Base-by-base conservation (phyloP, 148 eudicot species). In the Talinum fruticosum region DNA sequence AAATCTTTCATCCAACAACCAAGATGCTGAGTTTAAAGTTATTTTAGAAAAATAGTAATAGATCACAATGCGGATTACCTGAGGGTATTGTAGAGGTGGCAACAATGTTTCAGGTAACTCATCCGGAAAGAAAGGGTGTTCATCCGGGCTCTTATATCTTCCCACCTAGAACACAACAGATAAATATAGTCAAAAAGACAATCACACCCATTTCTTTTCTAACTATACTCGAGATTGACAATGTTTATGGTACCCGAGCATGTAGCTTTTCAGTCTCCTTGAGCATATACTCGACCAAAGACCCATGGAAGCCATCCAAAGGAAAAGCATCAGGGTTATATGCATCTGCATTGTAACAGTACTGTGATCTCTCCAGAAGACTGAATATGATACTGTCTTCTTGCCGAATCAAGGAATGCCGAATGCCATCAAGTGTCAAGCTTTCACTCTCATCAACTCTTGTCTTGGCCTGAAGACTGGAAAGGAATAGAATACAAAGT, bases 301-400 rank as follows among this genome's bases (percentile, higher is more conserved):
- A 93, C 8, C 94, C 94, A 38, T 80, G 70, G 72, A 89, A 93
- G 4, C 92, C 97, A 73, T 91, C 88, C 84, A 89, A 77, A 53
- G 83, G 84, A 71, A 95, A 91, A 66, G 91, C 90, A 79, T 90
- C 82, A 45, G 94, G 93, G 71, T 96, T 87, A 80, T 96, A 93
- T 24, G 97, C 84, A 65, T 88, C 93, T 5, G 83, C 82, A 82
- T 96, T 96, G 86, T 78, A 93, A 82, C 97, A 88, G 79, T 88
- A 96, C 62, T 93, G 97, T 72, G 99, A 90, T 83, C 99, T 91
- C 86, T 96, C 99, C 73, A 96, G 83, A 30, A 96, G 94, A 76
- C 93, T 75, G 77, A 86, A 96, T 77, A 96, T 96, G 37, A 96
- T 93, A 86, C 97, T 96, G 82, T 96, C 99, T 79, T 93, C 99